Base-by-base conservation (phyloP, 805 yeast genomes). In the Candida lessepsii region DNA sequence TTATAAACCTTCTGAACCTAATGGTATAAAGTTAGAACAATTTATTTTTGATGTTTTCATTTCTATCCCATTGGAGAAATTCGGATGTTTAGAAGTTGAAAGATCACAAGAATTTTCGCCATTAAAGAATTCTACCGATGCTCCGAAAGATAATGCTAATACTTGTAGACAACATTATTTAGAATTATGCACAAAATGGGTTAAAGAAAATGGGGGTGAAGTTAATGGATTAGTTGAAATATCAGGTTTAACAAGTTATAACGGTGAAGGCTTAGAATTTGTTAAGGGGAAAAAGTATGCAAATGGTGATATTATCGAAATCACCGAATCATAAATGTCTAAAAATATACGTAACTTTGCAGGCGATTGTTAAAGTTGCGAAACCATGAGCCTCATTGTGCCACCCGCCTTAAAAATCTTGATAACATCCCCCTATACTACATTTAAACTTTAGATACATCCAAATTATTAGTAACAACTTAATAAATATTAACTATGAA, bases 11-110 rank as follows among this genome's bases (percentile, higher is more conserved):
- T 51, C 70, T 1, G 75, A 70, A 42, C 86, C 91, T 34, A 93
- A 93, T 60, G 99, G 98, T 30, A 81, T 91, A 57, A 93, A 93
- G 61, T 73, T 93, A 56, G 99, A 93, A 62, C 98, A 91, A 61
- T 93, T 93, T 54, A 95, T 93, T 42, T 93, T 93, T 67, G 99
- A 93, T 58, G 95, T 93, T 17, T 93, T 93, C 65, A 90, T 90
- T 36, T 75, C 81, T 21, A 83, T 93, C 25, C 74, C 77, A 9
- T 57, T 90, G 46, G 57, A 60, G 11, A 78, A 77, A 53, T 93
- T 93, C 60, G 99, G 96, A 1, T 86, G 95, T 58, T 72, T 93
- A 42, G 99, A 93, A 66, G 99, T 93, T 16, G 84, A 78, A 27
- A 79, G 99, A 60, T 47, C 67, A 3, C 81, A 80, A 43, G 99